phyloP scores from a whole-genome alignment of 1,139 yeast species.

The Taphrina deformans region DNA sequence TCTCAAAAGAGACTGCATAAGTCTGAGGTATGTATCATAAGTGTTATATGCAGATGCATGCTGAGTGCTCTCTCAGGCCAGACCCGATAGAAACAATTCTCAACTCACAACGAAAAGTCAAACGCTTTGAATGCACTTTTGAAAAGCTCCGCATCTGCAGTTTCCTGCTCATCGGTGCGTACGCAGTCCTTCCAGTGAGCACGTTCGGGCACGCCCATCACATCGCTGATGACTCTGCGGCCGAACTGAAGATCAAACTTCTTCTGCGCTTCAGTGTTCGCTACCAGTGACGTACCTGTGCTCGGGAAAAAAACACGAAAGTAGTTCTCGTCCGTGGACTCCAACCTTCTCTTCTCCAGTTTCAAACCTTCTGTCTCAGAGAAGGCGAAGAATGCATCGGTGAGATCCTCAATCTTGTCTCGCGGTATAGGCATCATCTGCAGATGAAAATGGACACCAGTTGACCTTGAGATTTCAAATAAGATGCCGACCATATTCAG shows the following conservation, averaged over 20 bases:
- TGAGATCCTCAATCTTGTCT: conserved; percentile 36
- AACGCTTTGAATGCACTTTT: conserved; percentile 53
- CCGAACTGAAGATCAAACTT: conserved; percentile 73
- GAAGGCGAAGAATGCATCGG: conserved; percentile 39
- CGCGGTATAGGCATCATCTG: conserved; percentile 46
- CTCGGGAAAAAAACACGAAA: conserved; percentile 38
- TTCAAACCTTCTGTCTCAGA: conserved; percentile 37
- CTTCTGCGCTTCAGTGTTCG: conserved; percentile 41
- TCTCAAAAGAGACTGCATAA: no score
- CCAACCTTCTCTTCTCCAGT: conserved; percentile 4
- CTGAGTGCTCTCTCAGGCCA: no score
- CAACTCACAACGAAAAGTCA: conserved; percentile 46
- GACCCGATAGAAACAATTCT: no score
- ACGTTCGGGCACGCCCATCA: conserved; percentile 61
- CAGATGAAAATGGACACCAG: conserved; percentile 46
- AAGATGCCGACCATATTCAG: conserved; percentile 40
- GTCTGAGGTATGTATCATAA: no score
- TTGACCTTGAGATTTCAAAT: conserved; percentile 44
- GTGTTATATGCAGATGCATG: no score
- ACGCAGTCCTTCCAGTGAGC: conserved; percentile 72
- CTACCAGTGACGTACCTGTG: conserved; percentile 29
- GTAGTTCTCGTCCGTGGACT: conserved; percentile 34
- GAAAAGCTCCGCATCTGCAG: conserved; percentile 60
- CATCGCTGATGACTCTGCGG: conserved; percentile 66
- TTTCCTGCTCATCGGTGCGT: conserved; percentile 60